Evolutionary conservation across 768 basidiomycete genomes (phyloP), one percentile per base, ranked within the genome.

Genomic region (Pulveroboletus sp.): DNA sequence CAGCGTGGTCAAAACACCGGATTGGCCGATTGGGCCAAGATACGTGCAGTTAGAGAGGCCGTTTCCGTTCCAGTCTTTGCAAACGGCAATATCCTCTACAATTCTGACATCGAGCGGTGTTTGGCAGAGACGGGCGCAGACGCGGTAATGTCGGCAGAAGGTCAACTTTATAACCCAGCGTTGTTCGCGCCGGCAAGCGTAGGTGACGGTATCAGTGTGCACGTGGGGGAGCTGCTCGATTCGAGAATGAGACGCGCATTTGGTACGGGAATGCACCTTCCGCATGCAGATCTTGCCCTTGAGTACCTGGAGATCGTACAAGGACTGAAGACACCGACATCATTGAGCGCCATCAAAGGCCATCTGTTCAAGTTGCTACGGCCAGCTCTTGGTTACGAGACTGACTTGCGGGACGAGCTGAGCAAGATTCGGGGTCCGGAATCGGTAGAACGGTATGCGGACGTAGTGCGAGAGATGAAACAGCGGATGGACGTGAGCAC

Each of bases 61-160:
- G 90, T 98, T 33, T 82, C 81, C 0, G 80, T 99, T 0, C 95
- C 94, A 3, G 93, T 99, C 5, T 90, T 99, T 65, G 94, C 95
- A 0, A 99, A 99, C 67, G 96, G 96, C 27, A 98, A 97, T 66
- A 81, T 97, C 51, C 82, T 97, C 11, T 91, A 85, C 66, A 79
- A 86, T 39, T 76, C 81, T n/a, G 94, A 98, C 67, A 80, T 97
- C 41, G 75, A 77, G 44, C 71, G 74, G 10, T 97, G 93, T 66
- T 71, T 99, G 30, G 77, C 79, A 21, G 79, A 80, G 43, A 99
- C 96, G 0, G 91, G 93, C 12, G 86, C 83, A 6, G 93, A 96
- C 60, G 95, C 83, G 0, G 84, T 98, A 50, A 96, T 97, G 93
- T 85, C 83, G 38, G 96, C 94, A 1, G 96, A 96, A 71, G 94